phyloP scores from a whole-genome alignment of 2,329 filamentous ascomycete genomes.

The Ploettnerulaceae sp. region DNA sequence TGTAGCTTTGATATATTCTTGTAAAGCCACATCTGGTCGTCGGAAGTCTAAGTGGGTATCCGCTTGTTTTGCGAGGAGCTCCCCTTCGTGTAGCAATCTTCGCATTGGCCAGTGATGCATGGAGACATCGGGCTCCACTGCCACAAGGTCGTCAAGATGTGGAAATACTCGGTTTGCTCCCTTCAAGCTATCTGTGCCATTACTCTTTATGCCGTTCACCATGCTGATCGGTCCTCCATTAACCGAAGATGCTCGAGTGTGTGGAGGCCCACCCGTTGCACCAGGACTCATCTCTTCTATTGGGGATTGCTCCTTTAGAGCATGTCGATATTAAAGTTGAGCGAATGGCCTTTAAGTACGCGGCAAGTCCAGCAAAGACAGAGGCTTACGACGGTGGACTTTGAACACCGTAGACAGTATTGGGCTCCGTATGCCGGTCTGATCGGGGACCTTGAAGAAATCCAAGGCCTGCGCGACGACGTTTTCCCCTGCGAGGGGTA shows the following conservation, averaged over 20 bases:
- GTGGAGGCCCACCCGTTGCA: constrained; percentile 23
- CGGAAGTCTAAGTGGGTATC: constrained; percentile 58
- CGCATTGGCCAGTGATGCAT: constrained; percentile 42
- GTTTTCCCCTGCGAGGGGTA: too few species aligned
- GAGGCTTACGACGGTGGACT: too few species aligned
- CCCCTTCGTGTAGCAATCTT: constrained; percentile 48
- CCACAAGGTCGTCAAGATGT: constrained; percentile 42
- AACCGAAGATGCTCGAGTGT: constrained; percentile 23
- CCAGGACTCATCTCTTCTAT: constrained; percentile 31
- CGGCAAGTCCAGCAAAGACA: too few species aligned
- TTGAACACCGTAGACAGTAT: too few species aligned
- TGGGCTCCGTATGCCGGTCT: too few species aligned
- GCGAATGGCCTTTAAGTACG: too few species aligned
- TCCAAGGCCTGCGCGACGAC: too few species aligned
- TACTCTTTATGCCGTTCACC: constrained; percentile 16
- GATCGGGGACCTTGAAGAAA: too few species aligned
- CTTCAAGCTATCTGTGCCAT: constrained; percentile 19
- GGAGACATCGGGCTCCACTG: constrained; percentile 32
- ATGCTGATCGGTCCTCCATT: constrained; percentile 25
- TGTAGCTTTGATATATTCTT: constrained; percentile 78
- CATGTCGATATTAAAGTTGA: constrained; percentile 5
- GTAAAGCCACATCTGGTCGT: constrained; percentile 68
- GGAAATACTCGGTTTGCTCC: constrained; percentile 32
- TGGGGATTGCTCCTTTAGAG: not conserved
- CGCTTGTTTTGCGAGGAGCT: constrained; percentile 53